These are phyloP conservation scores for Syncephalastrum sp. DNA, from an alignment of 371 early-diverging fungal species.

Conservation along the genomic window DNA sequence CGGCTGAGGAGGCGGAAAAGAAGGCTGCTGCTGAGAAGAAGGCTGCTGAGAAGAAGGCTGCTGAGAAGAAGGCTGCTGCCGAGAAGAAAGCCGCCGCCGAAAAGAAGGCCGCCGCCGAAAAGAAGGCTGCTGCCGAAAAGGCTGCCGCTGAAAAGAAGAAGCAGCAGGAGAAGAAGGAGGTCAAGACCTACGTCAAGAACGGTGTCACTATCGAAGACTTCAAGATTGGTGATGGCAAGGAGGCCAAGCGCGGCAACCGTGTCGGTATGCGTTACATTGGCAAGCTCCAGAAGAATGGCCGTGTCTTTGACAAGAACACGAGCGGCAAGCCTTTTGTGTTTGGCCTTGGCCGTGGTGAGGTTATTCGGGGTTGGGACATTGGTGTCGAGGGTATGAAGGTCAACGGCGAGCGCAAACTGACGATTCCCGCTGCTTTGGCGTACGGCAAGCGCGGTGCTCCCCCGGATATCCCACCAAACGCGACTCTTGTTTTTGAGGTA, in stretches of 20 bases:
- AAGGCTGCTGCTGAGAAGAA: conserved; percentile 33
- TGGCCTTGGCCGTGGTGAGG: conserved; percentile 84
- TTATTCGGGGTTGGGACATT: conserved; percentile 94
- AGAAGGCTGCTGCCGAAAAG: conserved; percentile 2
- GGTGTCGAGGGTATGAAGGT: conserved; percentile 89
- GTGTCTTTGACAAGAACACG: conserved; percentile 91
- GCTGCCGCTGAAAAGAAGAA: conserved; percentile 11
- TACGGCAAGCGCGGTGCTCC: conserved; percentile 87
- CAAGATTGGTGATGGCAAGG: conserved; percentile 69
- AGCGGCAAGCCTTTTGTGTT: conserved; percentile 89
- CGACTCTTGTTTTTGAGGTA: conserved; percentile 85
- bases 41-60: no score
- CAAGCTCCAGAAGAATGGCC: conserved; percentile 77
- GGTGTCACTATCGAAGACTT: conserved; percentile 83
- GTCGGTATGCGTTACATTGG: conserved; percentile 90
- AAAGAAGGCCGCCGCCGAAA: no score
- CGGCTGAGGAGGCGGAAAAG: conserved; percentile 36
- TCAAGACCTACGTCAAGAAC: conserved; percentile 20
- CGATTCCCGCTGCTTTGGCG: conserved; percentile 81
- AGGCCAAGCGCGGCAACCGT: conserved; percentile 79
- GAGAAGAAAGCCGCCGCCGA: no score
- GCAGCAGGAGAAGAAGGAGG: conserved; percentile 23
- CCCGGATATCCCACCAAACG: conserved; percentile 84
- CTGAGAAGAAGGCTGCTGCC: no score
- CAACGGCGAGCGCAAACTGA: conserved; percentile 86